Conservation (phyloP, 768 basidiomycete species). For the Naematelia aurantialba region DNA sequence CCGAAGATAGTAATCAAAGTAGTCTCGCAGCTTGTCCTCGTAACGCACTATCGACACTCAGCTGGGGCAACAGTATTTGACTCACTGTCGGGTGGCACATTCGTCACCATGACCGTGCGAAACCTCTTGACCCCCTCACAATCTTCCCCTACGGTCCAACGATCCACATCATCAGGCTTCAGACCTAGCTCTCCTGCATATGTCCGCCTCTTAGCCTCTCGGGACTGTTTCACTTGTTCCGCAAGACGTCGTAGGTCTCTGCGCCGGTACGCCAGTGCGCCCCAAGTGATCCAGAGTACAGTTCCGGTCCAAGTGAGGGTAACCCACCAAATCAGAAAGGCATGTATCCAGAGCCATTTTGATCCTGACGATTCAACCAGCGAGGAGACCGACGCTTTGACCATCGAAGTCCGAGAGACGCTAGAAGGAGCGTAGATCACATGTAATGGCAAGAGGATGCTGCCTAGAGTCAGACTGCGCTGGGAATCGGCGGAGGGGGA, state of each 20-base stretch:
- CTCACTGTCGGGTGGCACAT: constrained; percentile 59
- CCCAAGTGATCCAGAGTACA: constrained; percentile 47
- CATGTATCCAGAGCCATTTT: constrained; percentile 48
- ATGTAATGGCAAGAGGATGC: constrained; percentile 46
- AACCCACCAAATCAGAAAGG: constrained; percentile 47
- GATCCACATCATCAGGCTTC: constrained; percentile 4
- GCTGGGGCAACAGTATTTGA: background rate
- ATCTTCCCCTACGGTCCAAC: constrained; percentile 18
- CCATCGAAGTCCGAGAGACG: constrained; percentile 39
- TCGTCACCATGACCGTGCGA: constrained; percentile 82
- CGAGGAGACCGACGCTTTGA: constrained; percentile 41
- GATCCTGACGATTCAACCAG: constrained; percentile 31
- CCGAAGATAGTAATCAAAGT: constrained; percentile 63
- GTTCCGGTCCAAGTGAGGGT: constrained; percentile 41
- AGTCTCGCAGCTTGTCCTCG: constrained; percentile 70
- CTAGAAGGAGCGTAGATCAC: constrained; percentile 26
- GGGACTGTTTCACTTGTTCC: background rate
- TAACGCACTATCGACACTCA: constrained; percentile 56
- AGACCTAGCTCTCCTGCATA: constrained; percentile 15
- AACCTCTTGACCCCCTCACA: constrained; percentile 40
- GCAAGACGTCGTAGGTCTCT: constrained; percentile 15
- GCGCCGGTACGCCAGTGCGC: constrained; percentile 44
- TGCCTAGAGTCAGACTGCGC: constrained; percentile 8
- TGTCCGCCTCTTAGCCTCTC: constrained; percentile 4
- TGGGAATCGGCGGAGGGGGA: background rate